phyloP scores from a whole-genome alignment of 208 protist species.

The Leishmania martiniquensis region DNA sequence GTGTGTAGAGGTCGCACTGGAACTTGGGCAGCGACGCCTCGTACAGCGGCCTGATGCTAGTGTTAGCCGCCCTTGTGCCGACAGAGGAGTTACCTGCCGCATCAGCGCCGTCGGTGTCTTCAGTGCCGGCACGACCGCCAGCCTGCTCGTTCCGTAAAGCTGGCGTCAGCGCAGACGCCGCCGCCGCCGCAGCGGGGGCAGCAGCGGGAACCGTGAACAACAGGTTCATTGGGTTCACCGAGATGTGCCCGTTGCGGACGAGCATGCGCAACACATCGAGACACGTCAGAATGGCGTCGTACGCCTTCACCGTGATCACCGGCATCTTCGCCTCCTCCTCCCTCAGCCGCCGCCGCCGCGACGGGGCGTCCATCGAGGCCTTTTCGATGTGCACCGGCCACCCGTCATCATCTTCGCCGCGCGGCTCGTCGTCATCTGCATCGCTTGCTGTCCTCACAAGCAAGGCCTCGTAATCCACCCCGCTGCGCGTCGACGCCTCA shows the following conservation, averaged over 20 bases:
- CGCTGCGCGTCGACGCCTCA: slow-evolving; percentile 12
- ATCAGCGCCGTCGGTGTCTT: neutral
- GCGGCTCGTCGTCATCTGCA: neutral
- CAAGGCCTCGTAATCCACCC: slow-evolving; percentile 31
- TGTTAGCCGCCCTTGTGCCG: neutral
- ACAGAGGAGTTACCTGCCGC: neutral
- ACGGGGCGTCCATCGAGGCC: slow-evolving; percentile 3
- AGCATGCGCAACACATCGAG: slow-evolving; percentile 57
- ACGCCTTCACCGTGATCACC: slow-evolving; percentile 45
- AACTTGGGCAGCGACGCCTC: slow-evolving; percentile 12
- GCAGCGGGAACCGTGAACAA: slow-evolving; percentile 18
- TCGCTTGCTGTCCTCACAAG: neutral
- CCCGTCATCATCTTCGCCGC: neutral
- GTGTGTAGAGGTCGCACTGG: slow-evolving; percentile 53
- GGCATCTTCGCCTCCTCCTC: slow-evolving; percentile 25
- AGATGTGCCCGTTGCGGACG: slow-evolving; percentile 30
- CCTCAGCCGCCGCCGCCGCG: slow-evolving; percentile 7
- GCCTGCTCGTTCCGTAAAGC: neutral
- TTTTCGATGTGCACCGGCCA: neutral
- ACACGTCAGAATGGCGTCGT: slow-evolving; percentile 51
- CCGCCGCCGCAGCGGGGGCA: neutral
- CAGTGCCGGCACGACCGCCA: too few relatives aligned
- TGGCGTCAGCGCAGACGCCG: slow-evolving; percentile 6
- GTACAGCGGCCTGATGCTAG: neutral
- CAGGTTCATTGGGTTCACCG: slow-evolving; percentile 32